Base-by-base conservation (phyloP, 2,329 filamentous ascomycete genomes). In the Aspergillus viridinutans region DNA sequence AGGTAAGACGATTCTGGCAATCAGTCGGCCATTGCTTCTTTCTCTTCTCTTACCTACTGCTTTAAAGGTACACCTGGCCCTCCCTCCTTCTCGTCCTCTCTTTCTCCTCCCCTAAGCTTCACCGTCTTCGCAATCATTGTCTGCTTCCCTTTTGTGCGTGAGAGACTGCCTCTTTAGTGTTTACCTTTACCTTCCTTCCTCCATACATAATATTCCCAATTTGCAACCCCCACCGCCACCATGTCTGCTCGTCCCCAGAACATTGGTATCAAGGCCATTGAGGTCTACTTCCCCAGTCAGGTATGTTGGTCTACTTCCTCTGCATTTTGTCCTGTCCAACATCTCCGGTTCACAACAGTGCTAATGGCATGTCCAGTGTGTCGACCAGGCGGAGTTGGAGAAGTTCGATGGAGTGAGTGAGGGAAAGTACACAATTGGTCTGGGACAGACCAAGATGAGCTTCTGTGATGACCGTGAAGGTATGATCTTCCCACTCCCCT, bases 221-320 rank as follows among this genome's bases (percentile, higher is more conserved):
- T 58, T 45, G 58, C 59, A 63, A 63, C 28, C 14, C 12, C 32
- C 61, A 62, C 65, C 60, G 60, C 63, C 67, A 77, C 63, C 65
- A 92, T 92, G 89, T 83, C 88, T 72, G 75, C 86, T 67, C 87
- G 89, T 78, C 89, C 90, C 64, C 86, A 92, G 77, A 93, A 93
- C 80, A 88, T 94, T 77, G 90, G 90, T 83, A 92, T 94, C 75
- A 93, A 94, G 82, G 90, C 89, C 88, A 90, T 94, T 77, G 90
- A 94, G 76, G 85, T 94, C 73, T 94, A 94, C 78, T 90, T 91
- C 73, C 90, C 90, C 64, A 89, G 83, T 76, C 90, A 93, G 86
- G 90, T 93, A 78, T 63, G 86, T 78, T n/a, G 3, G 20, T 42
- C 23, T 7, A 6, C 25, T 10, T 23, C 8, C 17, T 26, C 21